phyloP scores from a whole-genome alignment of 1,139 yeast species.

The Hyphopichia wangnamkhiaoensis region DNA sequence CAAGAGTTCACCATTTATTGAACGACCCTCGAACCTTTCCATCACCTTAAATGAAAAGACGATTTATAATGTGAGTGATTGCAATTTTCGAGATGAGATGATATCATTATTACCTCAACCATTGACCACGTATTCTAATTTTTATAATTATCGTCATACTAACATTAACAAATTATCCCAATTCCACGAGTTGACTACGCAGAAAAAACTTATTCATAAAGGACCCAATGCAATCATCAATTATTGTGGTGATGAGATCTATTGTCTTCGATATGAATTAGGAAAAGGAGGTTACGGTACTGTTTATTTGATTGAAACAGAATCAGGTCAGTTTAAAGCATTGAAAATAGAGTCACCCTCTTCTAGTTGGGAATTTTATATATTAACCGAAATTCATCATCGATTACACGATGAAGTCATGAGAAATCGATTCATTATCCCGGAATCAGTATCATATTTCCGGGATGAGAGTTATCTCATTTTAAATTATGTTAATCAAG shows the following conservation, averaged over 20 bases:
- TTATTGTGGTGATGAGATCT: constrained; percentile 51
- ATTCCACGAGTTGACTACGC: constrained; percentile 36
- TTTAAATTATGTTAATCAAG: constrained; percentile 69
- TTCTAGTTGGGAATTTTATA: constrained; percentile 81
- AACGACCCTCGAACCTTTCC: constrained; percentile 26
- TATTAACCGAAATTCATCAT: constrained; percentile 56
- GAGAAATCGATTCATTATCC: constrained; percentile 46
- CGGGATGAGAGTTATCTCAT: constrained; percentile 75
- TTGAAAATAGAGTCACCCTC: constrained; percentile 74
- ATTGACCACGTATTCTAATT: constrained; percentile 30
- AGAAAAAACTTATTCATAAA: constrained; percentile 31
- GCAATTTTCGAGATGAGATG: constrained; percentile 25
- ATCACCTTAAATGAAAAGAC: constrained; percentile 6
- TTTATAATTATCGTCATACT: constrained; percentile 16
- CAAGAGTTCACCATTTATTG: constrained; percentile 51
- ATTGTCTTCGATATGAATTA: constrained; percentile 58
- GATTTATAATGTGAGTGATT: constrained; percentile 25
- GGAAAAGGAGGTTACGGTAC: constrained; percentile 84
- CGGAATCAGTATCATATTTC: constrained; percentile 56
- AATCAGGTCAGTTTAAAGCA: constrained; percentile 60
- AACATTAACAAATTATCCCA: constrained; percentile 30
- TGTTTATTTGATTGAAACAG: constrained; percentile 74
- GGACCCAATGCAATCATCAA: constrained; percentile 49
- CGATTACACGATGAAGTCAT: constrained; percentile 15
- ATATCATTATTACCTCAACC: constrained; percentile 28